Base-by-base conservation (phyloP, 805 yeast genomes). In the Starmerella etchellsii region DNA sequence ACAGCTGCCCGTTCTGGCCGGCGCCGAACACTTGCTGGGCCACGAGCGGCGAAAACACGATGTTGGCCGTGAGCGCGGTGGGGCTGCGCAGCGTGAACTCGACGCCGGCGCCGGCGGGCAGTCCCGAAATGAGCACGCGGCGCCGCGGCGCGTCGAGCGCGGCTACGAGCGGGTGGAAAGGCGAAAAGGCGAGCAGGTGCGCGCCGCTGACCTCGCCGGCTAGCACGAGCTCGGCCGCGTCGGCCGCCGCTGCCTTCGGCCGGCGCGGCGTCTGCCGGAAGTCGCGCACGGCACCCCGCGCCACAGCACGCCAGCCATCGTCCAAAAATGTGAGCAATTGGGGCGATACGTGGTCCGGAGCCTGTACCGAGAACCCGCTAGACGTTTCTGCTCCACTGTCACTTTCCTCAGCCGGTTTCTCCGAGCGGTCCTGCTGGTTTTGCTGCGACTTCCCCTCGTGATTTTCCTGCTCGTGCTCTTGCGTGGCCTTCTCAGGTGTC, bases 1-100 rank as follows among this genome's bases (percentile, higher is more conserved):
- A 78, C 40, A 88, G 73, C 63, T 88, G 94, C 44, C 95, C 93
- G 47, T 78, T 75, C n/a, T 76, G 66, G 39, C 95, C 95, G 34
- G 93, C 95, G 4, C 43, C 52, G 21, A 36, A 48, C 9, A 49
- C 37, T 15, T 16, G 57, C 23, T 59, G 56, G 3, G 66, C 57
- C 33, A 61, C 57, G 21, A 54, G 52, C 11, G 60, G 60, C 22
- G 73, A 71, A 44, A 71, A 70, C 31, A 54, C 54, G 2, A 47
- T 35, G n/a, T 19, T 10, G 22, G 62, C 37, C 16, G 19, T 47
- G 13, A 73, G 62, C 6, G 62, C 59, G 15, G 72, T 59, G n/a
- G 65, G 57, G 33, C 69, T 61, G 20, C 59, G 58, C 18, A 74
- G 57, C 34, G 62, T 61, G 52, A 59, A 68, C 50, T 68, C 76